A percentile compares a stretch with the other conserved stretches of the same genome.
Evolutionary conservation across 1,284 basidiomycete genomes (phyloP).

Genomic region (Thelephora terrestris): DNA sequence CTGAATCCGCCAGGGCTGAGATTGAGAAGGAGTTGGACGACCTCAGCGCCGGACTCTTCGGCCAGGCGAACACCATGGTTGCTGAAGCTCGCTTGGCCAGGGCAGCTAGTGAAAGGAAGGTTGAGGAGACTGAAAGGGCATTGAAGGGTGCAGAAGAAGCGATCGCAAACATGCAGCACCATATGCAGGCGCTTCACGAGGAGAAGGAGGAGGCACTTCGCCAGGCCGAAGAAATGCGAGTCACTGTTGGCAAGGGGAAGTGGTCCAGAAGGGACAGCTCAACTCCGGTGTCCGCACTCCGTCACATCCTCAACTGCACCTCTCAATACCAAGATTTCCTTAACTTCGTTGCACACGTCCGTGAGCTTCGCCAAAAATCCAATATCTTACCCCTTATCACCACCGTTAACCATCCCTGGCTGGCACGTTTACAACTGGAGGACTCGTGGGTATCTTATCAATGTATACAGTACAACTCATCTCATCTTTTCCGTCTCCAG

Average conservation of each 20-base stretch:
- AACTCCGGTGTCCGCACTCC: neutral
- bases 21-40: conserved; percentile 91
- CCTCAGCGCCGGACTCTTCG: conserved; percentile 81
- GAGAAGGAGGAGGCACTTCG: conserved; percentile 53
- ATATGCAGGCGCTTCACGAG: conserved; percentile 66
- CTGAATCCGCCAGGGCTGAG: conserved; percentile 71
- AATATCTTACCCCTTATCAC: neutral
- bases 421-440: conserved; percentile 74
- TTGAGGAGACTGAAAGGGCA: conserved; percentile 70
- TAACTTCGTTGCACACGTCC: conserved; percentile 73
- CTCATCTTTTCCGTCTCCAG: conserved; percentile 28
- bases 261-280: conserved; percentile 35
- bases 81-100: conserved; percentile 76
- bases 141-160: conserved; percentile 81
- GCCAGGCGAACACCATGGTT: conserved; percentile 89
- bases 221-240: conserved; percentile 36
- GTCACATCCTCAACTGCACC: conserved; percentile 52
- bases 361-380: conserved; percentile 19
- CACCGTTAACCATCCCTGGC: conserved; percentile 54
- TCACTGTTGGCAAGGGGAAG: conserved; percentile 57
- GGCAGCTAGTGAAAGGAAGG: conserved; percentile 76
- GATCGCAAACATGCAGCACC: conserved; percentile 73
- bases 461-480: conserved; percentile 7
- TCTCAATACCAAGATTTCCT: conserved; percentile 83
- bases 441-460: conserved; percentile 66